These are phyloP conservation scores for Neofusicoccum sp. DNA, from an alignment of 2,329 filamentous ascomycete genomes.

Conservation along the genomic window DNA sequence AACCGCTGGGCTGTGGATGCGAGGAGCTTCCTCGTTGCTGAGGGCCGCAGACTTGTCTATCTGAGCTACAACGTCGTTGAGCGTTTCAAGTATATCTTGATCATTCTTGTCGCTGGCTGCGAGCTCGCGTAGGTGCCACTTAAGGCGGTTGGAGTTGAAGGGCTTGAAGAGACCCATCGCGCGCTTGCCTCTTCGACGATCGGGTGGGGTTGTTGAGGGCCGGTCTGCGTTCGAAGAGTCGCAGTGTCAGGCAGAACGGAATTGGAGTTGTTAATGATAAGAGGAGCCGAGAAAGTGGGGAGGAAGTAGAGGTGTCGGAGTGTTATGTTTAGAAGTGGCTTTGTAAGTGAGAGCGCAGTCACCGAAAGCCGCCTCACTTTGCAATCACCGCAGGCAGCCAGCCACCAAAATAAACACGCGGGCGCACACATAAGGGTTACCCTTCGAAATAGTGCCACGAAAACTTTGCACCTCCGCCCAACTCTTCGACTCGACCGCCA, in stretches of 20 bases:
- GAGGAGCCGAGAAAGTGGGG: too few relatives aligned
- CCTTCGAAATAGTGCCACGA: background rate
- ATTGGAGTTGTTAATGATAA: too few relatives aligned
- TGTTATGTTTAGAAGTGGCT: too few relatives aligned
- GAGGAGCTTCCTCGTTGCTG: background rate
- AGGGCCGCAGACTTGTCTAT: background rate
- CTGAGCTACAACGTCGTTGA: background rate
- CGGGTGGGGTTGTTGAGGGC: background rate
- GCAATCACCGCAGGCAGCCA: too few relatives aligned
- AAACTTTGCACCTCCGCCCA: background rate
- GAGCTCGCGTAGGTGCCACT: too few relatives aligned
- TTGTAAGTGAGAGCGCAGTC: too few relatives aligned
- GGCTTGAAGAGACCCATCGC: background rate
- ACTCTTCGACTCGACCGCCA: too few relatives aligned
- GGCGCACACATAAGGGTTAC: background rate
- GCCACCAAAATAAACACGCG: background rate
- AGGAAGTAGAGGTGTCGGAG: too few relatives aligned
- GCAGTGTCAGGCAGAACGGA: too few relatives aligned
- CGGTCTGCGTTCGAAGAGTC: background rate
- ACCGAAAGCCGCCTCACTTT: too few relatives aligned
- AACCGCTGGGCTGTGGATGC: background rate
- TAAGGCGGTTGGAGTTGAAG: background rate
- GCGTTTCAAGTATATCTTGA: background rate
- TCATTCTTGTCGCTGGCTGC: background rate
- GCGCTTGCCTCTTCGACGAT: too few relatives aligned